phyloP scores from a whole-genome alignment of 805 yeast genomes.

The Jamesozyma gamospora region DNA sequence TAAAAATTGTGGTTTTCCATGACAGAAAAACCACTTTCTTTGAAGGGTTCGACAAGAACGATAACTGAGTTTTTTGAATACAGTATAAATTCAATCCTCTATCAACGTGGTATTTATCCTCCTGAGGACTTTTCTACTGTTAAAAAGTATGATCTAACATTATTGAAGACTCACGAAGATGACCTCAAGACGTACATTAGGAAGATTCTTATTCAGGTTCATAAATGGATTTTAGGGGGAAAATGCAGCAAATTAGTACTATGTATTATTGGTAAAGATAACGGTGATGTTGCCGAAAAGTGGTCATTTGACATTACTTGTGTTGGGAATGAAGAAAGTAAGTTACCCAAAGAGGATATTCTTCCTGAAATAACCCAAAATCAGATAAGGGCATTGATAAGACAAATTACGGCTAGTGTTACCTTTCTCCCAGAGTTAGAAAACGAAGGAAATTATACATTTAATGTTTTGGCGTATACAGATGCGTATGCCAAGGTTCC shows the following conservation, averaged over 20 bases:
- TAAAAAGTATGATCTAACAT: slow-evolving; percentile 66
- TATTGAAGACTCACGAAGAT: slow-evolving; percentile 63
- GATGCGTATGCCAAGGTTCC: slow-evolving; percentile 62
- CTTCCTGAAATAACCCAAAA: slow-evolving; percentile 38
- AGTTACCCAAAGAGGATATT: slow-evolving; percentile 26
- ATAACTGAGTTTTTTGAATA: slow-evolving; percentile 80
- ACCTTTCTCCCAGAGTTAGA: slow-evolving; percentile 73
- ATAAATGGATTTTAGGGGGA: slow-evolving; percentile 63
- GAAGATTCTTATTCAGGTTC: slow-evolving; percentile 57
- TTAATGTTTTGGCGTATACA: slow-evolving; percentile 77
- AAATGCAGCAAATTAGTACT: slow-evolving; percentile 59
- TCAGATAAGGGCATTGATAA: slow-evolving; percentile 75
- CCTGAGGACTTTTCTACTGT: slow-evolving; percentile 73
- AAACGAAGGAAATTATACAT: slow-evolving; percentile 50
- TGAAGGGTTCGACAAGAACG: slow-evolving; percentile 68
- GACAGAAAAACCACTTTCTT: slow-evolving; percentile 26
- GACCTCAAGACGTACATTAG: slow-evolving; percentile 64
- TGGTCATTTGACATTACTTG: slow-evolving; percentile 72
- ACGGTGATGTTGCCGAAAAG: slow-evolving; percentile 62
- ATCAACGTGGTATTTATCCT: slow-evolving; percentile 86
- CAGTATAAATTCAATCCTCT: slow-evolving; percentile 69
- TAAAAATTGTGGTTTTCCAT: background rate
- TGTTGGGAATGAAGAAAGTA: slow-evolving; percentile 5
- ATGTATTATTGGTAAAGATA: slow-evolving; percentile 59
- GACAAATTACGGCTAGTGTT: slow-evolving; percentile 83